Base-by-base conservation (phyloP, 345 rosid genomes). In the Citrus maxima region DNA sequence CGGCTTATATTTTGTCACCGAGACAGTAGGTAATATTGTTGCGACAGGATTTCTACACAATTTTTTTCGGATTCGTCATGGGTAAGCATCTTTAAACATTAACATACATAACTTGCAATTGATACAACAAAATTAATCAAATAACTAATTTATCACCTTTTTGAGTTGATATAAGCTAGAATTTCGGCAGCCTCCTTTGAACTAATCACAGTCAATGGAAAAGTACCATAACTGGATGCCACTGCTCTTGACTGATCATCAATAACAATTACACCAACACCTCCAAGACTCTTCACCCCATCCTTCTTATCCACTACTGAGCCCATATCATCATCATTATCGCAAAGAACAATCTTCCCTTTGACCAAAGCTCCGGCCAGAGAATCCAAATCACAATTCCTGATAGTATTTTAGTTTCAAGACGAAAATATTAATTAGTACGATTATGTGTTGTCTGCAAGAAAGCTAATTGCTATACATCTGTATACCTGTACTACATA, bases 331-430 rank as follows among this genome's bases (percentile, higher is more conserved):
- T 86, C 83, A 1, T 73, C 78, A 38, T 81, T 84, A 38, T 89
- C 84, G 21, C 98, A 95, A 28, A 93, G 46, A n/a, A 95, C 91
- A 55, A 95, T 86, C 78, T 87, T 88, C 70, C 98, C 98, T 69
- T 87, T 84, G 27, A 93, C 78, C 76, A 77, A 72, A 6, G 81
- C 83, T 72, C 55, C 72, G 42, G 90, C 88, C 85, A 95, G 61
- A 10, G 93, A 83, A 35, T 54, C 83, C 10, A 34, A 72, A 21
- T 56, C 34, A 80, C 98, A 95, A 67, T 81, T 83, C 80, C 98
- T 95, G 88, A 35, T 46, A 46, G 51, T 46, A 46, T 46, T 46
- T 46, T 46, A 46, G 3, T 12, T 46, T 46, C 51, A 46, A 46
- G 51, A 46, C 51, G 51, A 13, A 46, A 46, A 42, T 42, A 12